Base-by-base conservation (phyloP, 352 stramenopile species). In the Hyaloperonospora arabidopsidis region DNA sequence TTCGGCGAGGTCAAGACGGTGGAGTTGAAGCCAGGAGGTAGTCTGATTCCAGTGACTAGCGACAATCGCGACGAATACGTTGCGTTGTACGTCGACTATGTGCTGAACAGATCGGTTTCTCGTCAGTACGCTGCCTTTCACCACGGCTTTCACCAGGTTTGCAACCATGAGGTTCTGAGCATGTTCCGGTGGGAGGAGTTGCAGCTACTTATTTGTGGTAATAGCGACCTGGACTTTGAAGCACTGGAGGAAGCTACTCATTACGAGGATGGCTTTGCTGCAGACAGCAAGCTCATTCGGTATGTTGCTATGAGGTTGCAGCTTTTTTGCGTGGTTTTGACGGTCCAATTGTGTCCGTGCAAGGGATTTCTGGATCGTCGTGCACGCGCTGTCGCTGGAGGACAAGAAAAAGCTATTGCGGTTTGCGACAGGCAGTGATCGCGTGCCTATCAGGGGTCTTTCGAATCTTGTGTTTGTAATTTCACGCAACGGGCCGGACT, bases 321-420 rank as follows among this genome's bases (percentile, higher is more conserved):
- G 11, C 32, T 17, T 14, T 52, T 15, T 7, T 32, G 25, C 25
- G 25, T 32, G 25, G 4, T 32, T 32, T 32, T 32, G 25, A 32
- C 25, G 25, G 4, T 32, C 4, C 25, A 32, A 32, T 32, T 23
- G 22, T 52, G 32, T 15, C 5, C 51, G n/a, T 35, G 28, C 28
- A 45, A 89, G 77, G 49, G 64, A 86, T 61, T 91, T 93, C 54
- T 93, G 84, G 84, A 76, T 70, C 17, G 67, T 93, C 10, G 77
- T 93, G n/a, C 80, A 91, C 52, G 76, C 78, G 18, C 68, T 93
- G 43, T 67, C 72, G 28, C 65, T 90, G 14, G 77, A 88, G 43
- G 77, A 93, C 48, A 93, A 93, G 67, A 89, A 89, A 59, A 85
- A 91, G 58, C 53, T 95, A 36, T 62, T 95, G 29, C 79, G 80